Base-by-base conservation (phyloP, 768 basidiomycete species). In the Mycena galericulata region DNA sequence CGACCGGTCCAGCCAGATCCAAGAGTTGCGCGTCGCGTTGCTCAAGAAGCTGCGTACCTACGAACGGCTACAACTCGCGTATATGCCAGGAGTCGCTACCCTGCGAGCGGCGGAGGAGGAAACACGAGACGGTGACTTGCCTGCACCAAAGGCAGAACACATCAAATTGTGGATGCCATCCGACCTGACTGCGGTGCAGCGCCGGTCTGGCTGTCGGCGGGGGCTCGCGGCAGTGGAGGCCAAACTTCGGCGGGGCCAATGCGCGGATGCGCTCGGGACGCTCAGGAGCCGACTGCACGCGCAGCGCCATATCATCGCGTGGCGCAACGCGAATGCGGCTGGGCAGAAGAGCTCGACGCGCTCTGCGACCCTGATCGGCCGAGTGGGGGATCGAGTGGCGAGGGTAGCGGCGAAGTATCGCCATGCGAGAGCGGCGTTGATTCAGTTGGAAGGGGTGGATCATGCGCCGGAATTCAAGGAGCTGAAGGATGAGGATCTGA, bases 201-300 rank as follows among this genome's bases (percentile, higher is more conserved):
- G n/a, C n/a, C n/a, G n/a, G n/a, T n/a, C n/a, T n/a, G n/a, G n/a
- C n/a, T n/a, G n/a, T n/a, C 36, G 4, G 27, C 22, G 5, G 22
- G 47, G 38, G n/a, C 11, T 73, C 11, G 29, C 14, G 20, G 49
- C 43, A 32, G 32, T 41, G 30, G 72, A 73, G 45, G 34, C 55
- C 0, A 49, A 26, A 6, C 30, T 73, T 5, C 55, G 69, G 1
- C 14, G 17, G 1, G 68, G 24, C 1, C 71, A 72, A 27, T 67
- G 64, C 29, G 34, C 4, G 0, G 34, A 70, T 22, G 32, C 55
- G 8, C 55, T 73, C 0, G 29, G 38, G 0, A 12, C 7, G 15
- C 15, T 73, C 10, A 54, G 65, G 1, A 20, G 22, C 4, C 49
- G 60, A 5, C 51, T 72, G 10, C 68, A 72, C 49, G 38, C 71